A percentile compares a stretch with the other conserved stretches of the same genome.
Conservation (phyloP, 148 eudicot species). For the Dysphania ambrosioides region DNA sequence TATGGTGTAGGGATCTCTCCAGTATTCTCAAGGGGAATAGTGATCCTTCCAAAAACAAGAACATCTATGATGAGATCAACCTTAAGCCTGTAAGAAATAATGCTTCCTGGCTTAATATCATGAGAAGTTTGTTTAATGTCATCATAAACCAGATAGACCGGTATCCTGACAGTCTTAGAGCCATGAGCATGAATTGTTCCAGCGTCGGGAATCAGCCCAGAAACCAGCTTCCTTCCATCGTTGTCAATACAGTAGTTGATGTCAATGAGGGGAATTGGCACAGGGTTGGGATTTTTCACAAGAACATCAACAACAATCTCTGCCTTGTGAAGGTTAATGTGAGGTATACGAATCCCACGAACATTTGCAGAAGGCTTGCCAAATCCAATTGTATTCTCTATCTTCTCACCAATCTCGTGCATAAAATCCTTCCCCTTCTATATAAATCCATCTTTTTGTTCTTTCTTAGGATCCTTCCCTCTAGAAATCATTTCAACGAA, state of each 20-base stretch:
- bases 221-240: conserved; percentile 83
- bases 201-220: conserved; percentile 92
- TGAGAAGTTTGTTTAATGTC: conserved; percentile 78
- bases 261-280: conserved; percentile 93
- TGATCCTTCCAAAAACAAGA: conserved; percentile 84
- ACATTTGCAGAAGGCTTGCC: conserved; percentile 95
- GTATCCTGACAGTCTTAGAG: conserved; percentile 86
- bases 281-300: conserved; percentile 81
- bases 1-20: conserved; percentile 95
- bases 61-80: conserved; percentile 89
- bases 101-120: conserved; percentile 83
- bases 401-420: conserved; percentile 86
- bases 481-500: conserved; percentile 48
- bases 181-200: conserved; percentile 96
- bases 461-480: conserved; percentile 43
- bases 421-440: conserved; percentile 75
- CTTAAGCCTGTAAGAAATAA: conserved; percentile 73
- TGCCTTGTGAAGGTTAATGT: conserved; percentile 65
- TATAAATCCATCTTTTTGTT: conserved; percentile 65
- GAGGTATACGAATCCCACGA: conserved; percentile 60
- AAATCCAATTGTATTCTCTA: conserved; percentile 81
- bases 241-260: conserved; percentile 84
- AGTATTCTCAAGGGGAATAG: conserved; percentile 82
- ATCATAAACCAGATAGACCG: conserved; percentile 59
- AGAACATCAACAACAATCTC: conserved; percentile 85